Evolutionary conservation across 441 rosid species (phyloP).

Genomic region (Sinapis alba): DNA sequence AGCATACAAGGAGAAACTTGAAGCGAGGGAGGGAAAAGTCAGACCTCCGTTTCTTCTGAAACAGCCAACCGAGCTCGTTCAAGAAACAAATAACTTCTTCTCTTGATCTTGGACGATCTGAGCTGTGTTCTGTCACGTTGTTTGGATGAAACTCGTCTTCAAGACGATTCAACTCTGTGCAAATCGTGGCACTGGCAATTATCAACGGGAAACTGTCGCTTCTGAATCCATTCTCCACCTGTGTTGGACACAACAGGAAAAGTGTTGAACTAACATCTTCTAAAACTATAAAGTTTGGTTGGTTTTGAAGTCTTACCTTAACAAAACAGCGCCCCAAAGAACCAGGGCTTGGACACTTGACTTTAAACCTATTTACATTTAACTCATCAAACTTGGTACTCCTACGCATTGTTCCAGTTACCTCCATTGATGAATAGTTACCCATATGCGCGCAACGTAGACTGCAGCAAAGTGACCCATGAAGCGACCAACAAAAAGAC

Average conservation of each 20-base stretch:
- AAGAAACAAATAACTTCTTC: conserved; percentile 72
- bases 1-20: conserved; percentile 67
- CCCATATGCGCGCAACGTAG: conserved; percentile 66
- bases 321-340: conserved; percentile 72
- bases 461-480: conserved; percentile 44
- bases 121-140: conserved; percentile 27
- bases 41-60: conserved; percentile 56
- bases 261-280: conserved; percentile 9
- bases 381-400: conserved; percentile 55
- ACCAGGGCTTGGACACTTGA: conserved; percentile 39
- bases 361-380: conserved; percentile 49
- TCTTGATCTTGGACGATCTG: conserved; percentile 51
- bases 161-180: conserved; percentile 75
- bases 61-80: conserved; percentile 97
- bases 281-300: not conserved
- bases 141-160: conserved; percentile 62
- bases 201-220: conserved; percentile 84
- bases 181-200: conserved; percentile 74
- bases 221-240: conserved; percentile 85
- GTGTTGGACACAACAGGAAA: no score
- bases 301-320: conserved; percentile 53
- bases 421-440: conserved; percentile 59
- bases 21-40: conserved; percentile 63
- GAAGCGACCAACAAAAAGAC: not conserved
- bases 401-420: conserved; percentile 35